Conservation (phyloP, 2,329 filamentous ascomycete genomes). For the Nothomitra cinnamomea region DNA sequence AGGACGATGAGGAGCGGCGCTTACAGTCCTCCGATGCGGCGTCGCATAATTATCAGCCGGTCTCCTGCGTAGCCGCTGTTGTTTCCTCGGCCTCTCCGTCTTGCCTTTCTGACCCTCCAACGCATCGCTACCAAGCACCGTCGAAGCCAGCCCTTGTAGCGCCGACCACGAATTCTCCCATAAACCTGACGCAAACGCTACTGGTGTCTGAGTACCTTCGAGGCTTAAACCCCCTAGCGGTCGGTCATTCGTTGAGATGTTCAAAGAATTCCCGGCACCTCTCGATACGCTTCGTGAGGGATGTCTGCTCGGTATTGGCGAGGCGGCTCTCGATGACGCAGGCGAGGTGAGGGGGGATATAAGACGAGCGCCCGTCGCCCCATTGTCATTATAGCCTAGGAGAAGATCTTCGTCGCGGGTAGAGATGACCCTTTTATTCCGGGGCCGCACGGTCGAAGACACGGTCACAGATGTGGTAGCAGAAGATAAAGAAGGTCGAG, state of each 20-base stretch:
- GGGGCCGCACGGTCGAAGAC: constrained; percentile 4
- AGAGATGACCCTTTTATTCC: not conserved
- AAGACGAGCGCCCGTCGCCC: not conserved
- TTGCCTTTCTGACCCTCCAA: constrained; percentile 11
- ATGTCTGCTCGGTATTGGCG: constrained; percentile 24
- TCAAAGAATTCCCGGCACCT: constrained; percentile 8
- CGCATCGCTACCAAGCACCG: constrained; percentile 27
- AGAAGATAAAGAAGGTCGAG: too few relatives aligned
- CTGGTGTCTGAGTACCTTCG: constrained; percentile 10
- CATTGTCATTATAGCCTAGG: not conserved
- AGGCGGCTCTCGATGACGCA: constrained; percentile 22
- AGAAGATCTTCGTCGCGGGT: not conserved
- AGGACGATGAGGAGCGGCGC: not conserved
- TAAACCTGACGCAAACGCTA: constrained; percentile 24
- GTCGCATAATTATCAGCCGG: not conserved
- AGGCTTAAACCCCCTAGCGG: constrained; percentile 7
- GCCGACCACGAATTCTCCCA: constrained; percentile 32
- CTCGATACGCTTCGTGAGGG: constrained; percentile 13
- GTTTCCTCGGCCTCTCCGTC: constrained; percentile 18
- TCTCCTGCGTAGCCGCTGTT: constrained; percentile 9
- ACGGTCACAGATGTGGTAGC: not conserved
- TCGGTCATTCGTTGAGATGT: constrained; percentile 6
- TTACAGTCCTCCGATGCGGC: constrained; percentile 9
- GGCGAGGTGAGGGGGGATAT: constrained; percentile 21
- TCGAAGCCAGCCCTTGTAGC: constrained; percentile 31